phyloP scores from a whole-genome alignment of 768 basidiomycete genomes.

The Rhodocollybia butyracea region DNA sequence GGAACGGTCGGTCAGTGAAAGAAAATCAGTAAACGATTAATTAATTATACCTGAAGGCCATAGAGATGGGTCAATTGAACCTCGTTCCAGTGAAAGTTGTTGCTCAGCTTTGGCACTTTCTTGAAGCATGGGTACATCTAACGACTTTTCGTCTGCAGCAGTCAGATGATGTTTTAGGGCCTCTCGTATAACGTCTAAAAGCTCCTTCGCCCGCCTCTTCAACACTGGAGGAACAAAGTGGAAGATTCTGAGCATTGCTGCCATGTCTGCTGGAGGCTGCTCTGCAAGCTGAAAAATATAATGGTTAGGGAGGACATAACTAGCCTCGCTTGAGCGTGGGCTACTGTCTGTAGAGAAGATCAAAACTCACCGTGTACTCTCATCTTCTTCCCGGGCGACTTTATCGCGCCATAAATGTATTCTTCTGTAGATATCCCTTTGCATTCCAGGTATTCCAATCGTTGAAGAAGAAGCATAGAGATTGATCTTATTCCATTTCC shows the following conservation, averaged over 20 bases:
- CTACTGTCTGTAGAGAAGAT: background rate
- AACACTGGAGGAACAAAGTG: slow-evolving; percentile 61
- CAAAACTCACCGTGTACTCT: slow-evolving; percentile 65
- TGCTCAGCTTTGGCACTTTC: background rate
- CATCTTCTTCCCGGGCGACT: slow-evolving; percentile 79
- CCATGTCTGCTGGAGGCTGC: slow-evolving; percentile 62
- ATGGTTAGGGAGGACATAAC: slow-evolving; percentile 77
- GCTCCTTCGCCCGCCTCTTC: slow-evolving; percentile 57
- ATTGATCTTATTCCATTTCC: slow-evolving; percentile 76
- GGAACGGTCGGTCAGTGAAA: background rate
- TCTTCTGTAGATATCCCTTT: slow-evolving; percentile 61
- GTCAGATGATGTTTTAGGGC: slow-evolving; percentile 37
- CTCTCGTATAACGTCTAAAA: slow-evolving; percentile 58
- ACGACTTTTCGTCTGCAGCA: slow-evolving; percentile 5
- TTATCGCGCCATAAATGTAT: slow-evolving; percentile 84
- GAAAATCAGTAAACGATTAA: background rate
- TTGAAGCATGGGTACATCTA: slow-evolving; percentile 8
- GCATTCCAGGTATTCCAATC: slow-evolving; percentile 33
- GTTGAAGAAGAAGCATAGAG: slow-evolving; percentile 24
- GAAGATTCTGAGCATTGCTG: slow-evolving; percentile 57
- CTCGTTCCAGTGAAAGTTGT: background rate
- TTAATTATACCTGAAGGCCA: background rate
- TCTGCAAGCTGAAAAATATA: slow-evolving; percentile 73
- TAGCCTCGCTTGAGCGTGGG: slow-evolving; percentile 18
- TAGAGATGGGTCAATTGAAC: background rate